phyloP scores from a whole-genome alignment of 352 stramenopile species.

The Globisporangium splendens region DNA sequence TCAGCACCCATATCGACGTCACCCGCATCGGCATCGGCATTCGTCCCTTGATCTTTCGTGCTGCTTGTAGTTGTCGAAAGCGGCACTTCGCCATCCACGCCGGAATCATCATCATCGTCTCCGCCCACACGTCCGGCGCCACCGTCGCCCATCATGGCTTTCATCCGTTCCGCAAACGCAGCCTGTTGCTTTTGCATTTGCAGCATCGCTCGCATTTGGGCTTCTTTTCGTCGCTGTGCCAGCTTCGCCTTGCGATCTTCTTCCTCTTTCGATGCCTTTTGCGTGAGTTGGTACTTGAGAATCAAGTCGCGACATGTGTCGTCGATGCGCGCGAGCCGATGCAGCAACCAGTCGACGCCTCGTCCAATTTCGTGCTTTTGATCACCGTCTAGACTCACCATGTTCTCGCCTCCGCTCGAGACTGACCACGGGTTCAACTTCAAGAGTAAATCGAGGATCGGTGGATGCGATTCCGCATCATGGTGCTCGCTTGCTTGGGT shows the following conservation, averaged over 20 bases:
- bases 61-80: neutral
- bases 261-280: slow-evolving; percentile 62
- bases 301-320: slow-evolving; percentile 38
- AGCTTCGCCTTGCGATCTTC: slow-evolving; percentile 62
- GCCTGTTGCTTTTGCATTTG: slow-evolving; percentile 82
- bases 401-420: slow-evolving; percentile 42
- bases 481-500: slow-evolving; percentile 37
- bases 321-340: slow-evolving; percentile 53
- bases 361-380: slow-evolving; percentile 83
- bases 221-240: slow-evolving; percentile 57
- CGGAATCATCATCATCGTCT: slow-evolving; percentile 35
- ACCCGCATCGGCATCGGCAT: slow-evolving; percentile 19
- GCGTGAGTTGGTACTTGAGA: slow-evolving; percentile 53
- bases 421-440: slow-evolving; percentile 74
- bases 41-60: neutral
- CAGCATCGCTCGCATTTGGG: slow-evolving; percentile 68
- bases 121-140: slow-evolving; percentile 27
- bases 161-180: slow-evolving; percentile 78
- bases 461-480: slow-evolving; percentile 26
- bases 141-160: slow-evolving; percentile 44
- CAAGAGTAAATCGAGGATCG: slow-evolving; percentile 56
- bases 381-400: slow-evolving; percentile 68
- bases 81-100: slow-evolving; percentile 5
- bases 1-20: slow-evolving; percentile 53
- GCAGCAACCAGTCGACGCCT: slow-evolving; percentile 76